Conservation (phyloP, 257 asterid species). For the Penstemon eatonii region DNA sequence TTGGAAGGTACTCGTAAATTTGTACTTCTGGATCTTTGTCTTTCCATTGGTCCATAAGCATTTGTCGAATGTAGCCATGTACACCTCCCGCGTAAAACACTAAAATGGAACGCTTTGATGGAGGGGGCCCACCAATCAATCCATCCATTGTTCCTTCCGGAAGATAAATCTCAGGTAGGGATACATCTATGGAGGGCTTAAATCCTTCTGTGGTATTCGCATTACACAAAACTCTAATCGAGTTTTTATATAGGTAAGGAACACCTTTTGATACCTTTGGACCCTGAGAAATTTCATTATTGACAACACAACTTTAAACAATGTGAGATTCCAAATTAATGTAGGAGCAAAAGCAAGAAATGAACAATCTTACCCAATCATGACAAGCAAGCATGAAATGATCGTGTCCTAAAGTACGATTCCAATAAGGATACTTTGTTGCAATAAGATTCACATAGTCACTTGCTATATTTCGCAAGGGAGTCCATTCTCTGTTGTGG, state of each 20-base stretch:
- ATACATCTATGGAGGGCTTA: constrained; percentile 48
- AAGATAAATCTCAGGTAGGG: constrained; percentile 61
- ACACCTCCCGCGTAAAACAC: constrained; percentile 60
- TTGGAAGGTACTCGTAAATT: constrained; percentile 49
- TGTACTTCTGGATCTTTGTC: constrained; percentile 40
- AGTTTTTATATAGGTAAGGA: constrained; percentile 40
- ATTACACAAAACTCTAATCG: constrained; percentile 57
- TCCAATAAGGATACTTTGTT: constrained; percentile 32
- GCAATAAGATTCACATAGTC: constrained; percentile 26
- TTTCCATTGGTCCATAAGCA: constrained; percentile 56
- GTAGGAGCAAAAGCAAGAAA: background rate
- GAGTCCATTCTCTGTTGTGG: constrained; percentile 10
- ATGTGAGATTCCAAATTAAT: background rate
- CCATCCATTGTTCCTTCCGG: constrained; percentile 55
- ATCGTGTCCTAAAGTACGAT: constrained; percentile 27
- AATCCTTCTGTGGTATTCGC: constrained; percentile 63
- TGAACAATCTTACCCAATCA: constrained; percentile 24
- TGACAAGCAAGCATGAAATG: constrained; percentile 33
- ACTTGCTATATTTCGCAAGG: constrained; percentile 25
- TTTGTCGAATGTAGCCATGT: constrained; percentile 55
- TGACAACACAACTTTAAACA: background rate
- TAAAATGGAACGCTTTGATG: constrained; percentile 42
- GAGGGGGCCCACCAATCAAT: constrained; percentile 55
- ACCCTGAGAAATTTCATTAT: constrained; percentile 37
- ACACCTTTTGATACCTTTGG: constrained; percentile 45